Evolutionary conservation across 345 rosid species (phyloP).

Genomic region (Melaleuca alternifolia): DNA sequence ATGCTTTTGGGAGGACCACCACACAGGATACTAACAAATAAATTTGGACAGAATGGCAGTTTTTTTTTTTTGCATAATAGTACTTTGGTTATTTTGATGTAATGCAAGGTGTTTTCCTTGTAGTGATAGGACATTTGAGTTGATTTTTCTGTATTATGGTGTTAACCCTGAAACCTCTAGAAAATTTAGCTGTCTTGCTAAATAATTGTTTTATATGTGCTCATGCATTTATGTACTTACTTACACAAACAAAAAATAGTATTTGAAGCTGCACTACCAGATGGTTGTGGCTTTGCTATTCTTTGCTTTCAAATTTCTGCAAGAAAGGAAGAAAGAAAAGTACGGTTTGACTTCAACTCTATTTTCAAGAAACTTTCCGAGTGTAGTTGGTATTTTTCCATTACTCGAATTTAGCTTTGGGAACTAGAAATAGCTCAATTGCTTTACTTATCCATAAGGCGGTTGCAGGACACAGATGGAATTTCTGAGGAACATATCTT

Average conservation of each 20-base stretch:
- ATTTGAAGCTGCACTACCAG: not conserved
- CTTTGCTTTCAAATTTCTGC: not conserved
- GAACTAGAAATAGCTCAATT: not conserved
- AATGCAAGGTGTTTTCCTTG: not conserved
- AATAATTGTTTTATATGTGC: not conserved
- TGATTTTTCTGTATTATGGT: not conserved
- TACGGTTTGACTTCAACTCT: not conserved
- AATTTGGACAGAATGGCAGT: not conserved
- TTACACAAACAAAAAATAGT: not conserved
- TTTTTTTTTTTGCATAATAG: not conserved
- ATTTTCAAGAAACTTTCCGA: not conserved
- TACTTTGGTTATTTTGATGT: not conserved
- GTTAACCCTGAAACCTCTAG: not conserved
- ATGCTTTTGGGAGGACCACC: not conserved
- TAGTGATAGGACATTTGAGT: not conserved
- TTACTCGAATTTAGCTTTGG: not conserved
- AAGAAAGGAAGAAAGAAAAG: not conserved
- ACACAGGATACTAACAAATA: not conserved
- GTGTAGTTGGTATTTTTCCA: not conserved
- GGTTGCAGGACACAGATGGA: constrained; percentile 40
- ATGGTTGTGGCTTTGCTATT: not conserved
- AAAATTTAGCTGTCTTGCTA: not conserved
- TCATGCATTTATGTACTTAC: not conserved
- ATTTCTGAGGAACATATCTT: constrained; percentile 57
- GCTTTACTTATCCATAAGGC: not conserved